These are phyloP conservation scores for Colletotrichum tamarilloi DNA, from an alignment of 2,329 filamentous ascomycete species.

Conservation along the genomic window DNA sequence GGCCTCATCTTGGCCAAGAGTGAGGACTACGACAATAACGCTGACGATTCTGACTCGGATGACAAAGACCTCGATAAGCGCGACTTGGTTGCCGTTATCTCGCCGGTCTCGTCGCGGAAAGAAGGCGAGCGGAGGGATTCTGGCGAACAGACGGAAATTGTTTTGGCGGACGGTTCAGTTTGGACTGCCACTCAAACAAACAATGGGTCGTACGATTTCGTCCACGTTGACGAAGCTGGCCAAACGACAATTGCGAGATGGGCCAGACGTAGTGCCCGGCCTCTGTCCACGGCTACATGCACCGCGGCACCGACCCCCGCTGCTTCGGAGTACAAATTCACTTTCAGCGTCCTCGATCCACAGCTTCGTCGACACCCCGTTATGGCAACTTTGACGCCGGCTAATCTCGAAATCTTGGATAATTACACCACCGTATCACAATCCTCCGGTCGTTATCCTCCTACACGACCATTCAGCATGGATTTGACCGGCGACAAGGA, in stretches of 20 bases:
- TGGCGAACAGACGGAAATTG: conserved; percentile 71
- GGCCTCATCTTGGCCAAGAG: conserved; percentile 79
- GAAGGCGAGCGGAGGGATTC: conserved; percentile 55
- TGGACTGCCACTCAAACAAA: conserved; percentile 66
- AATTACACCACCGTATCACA: conserved; percentile 69
- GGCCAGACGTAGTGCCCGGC: conserved; percentile 62
- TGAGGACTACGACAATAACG: conserved; percentile 67
- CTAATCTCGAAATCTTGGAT: conserved; percentile 76
- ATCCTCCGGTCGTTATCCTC: conserved; percentile 60
- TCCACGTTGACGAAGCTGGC: conserved; percentile 67
- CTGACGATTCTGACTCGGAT: conserved; percentile 60
- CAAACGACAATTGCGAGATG: conserved; percentile 73
- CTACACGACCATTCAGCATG: conserved; percentile 49
- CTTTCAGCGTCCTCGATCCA: conserved; percentile 81
- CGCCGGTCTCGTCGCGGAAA: conserved; percentile 62
- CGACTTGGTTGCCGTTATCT: conserved; percentile 74
- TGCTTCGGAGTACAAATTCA: conserved; percentile 68
- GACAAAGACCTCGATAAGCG: conserved; percentile 61
- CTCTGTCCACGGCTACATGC: conserved; percentile 38
- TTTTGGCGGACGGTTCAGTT: conserved; percentile 70
- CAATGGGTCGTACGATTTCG: conserved; percentile 75
- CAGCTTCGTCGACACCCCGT: conserved; percentile 78
- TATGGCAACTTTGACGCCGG: conserved; percentile 74
- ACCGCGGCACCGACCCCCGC: conserved; percentile 39
- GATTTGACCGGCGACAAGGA: conserved; percentile 33